These are phyloP conservation scores for Thalassiosira mediterranea DNA, from an alignment of 352 stramenopile species.

Conservation along the genomic window DNA sequence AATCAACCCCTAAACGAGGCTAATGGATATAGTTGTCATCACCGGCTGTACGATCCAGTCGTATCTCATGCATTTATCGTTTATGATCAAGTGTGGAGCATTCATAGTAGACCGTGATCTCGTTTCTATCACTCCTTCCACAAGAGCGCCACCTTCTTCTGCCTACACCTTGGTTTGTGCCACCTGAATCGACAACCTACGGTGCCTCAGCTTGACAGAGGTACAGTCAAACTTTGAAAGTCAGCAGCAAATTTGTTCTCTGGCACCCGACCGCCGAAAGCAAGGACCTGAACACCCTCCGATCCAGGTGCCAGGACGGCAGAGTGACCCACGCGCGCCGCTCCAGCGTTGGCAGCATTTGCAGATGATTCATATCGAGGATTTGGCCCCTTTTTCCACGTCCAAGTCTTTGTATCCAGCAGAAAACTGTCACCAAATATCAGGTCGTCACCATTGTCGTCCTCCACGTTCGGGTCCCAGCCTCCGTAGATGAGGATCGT, in stretches of 20 bases:
- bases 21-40: too few relatives aligned
- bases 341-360: slow-evolving; percentile 52
- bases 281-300: slow-evolving; percentile 82
- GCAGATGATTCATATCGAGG: slow-evolving; percentile 40
- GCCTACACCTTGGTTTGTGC: too few relatives aligned
- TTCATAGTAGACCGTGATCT: too few relatives aligned
- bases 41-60: too few relatives aligned
- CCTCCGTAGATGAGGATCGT: slow-evolving; percentile 92
- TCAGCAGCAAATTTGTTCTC: slow-evolving; percentile 86
- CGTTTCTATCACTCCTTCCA: too few relatives aligned
- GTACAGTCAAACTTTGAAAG: slow-evolving; percentile 79
- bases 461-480: slow-evolving; percentile 90
- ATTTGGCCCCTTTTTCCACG: slow-evolving; percentile 86
- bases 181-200: too few relatives aligned
- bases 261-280: slow-evolving; percentile 89
- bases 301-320: slow-evolving; percentile 79
- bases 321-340: slow-evolving; percentile 88
- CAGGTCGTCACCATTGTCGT: slow-evolving; percentile 67
- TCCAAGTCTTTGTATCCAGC: slow-evolving; percentile 90
- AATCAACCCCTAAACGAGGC: too few relatives aligned
- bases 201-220: background rate
- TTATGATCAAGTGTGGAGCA: too few relatives aligned
- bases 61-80: too few relatives aligned
- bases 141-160: too few relatives aligned
- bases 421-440: slow-evolving; percentile 91